phyloP scores from a whole-genome alignment of 2,329 filamentous ascomycete genomes.

The Bisporella sp. region DNA sequence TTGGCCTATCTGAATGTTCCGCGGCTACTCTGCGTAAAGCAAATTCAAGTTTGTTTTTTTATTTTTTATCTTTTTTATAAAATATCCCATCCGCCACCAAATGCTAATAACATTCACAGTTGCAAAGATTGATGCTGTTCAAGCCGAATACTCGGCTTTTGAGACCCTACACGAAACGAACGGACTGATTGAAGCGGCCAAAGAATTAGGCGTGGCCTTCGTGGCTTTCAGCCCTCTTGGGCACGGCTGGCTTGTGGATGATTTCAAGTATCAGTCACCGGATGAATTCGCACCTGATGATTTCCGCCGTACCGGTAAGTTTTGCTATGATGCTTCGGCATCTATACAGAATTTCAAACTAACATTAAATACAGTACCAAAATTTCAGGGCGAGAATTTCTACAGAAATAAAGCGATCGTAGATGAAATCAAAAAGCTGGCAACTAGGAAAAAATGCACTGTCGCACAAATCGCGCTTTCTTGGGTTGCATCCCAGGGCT shows the following conservation, averaged over 20 bases:
- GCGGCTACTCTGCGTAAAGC: too few species aligned
- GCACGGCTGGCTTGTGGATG: conserved; percentile 39
- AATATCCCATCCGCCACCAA: too few species aligned
- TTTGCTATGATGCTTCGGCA: too few species aligned
- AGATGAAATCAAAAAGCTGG: background rate
- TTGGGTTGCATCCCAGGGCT: conserved; percentile 45
- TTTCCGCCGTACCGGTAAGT: conserved; percentile 10
- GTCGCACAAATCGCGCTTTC: conserved; percentile 47
- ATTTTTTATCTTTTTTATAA: too few species aligned
- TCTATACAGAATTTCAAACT: too few species aligned
- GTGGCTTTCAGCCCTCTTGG: conserved; percentile 40
- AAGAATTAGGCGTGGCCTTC: conserved; percentile 27
- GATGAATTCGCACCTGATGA: conserved; percentile 37
- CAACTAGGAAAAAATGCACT: conserved; percentile 39
- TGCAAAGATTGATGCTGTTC: too few species aligned
- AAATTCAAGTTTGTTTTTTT: too few species aligned
- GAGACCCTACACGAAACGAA: too few species aligned
- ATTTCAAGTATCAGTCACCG: conserved; percentile 32
- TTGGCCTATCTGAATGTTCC: too few species aligned
- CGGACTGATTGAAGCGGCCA: too few species aligned
- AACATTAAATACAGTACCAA: conserved; percentile 25
- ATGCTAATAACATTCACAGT: too few species aligned
- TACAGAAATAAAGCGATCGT: conserved; percentile 35
- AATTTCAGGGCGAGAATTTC: conserved; percentile 41
- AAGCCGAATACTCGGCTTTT: too few species aligned